These are phyloP conservation scores for Pichia nakasei DNA, from an alignment of 805 yeast genomes.

Conservation along the genomic window DNA sequence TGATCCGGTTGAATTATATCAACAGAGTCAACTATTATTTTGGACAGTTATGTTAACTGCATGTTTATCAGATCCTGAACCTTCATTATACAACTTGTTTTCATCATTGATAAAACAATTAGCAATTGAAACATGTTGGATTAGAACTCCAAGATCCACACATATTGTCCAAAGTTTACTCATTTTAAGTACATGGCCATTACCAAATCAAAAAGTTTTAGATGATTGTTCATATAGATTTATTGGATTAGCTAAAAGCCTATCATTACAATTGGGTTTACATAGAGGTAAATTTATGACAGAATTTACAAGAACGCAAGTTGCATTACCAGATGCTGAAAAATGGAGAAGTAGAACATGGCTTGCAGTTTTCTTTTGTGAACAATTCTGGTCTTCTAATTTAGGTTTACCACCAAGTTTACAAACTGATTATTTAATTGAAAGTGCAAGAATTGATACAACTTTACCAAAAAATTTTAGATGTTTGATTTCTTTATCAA, in stretches of 20 bases:
- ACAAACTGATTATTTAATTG: conserved; percentile 74
- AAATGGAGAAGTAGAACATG: conserved; percentile 92
- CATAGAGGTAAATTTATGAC: conserved; percentile 88
- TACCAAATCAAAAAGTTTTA: conserved; percentile 84
- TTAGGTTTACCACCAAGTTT: conserved; percentile 83
- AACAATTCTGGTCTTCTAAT: conserved; percentile 84
- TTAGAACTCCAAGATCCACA: conserved; percentile 85
- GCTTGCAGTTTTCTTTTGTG: conserved; percentile 81
- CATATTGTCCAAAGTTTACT: conserved; percentile 87
- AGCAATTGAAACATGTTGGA: conserved; percentile 90
- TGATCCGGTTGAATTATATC: conserved; percentile 66
- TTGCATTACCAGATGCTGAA: conserved; percentile 80
- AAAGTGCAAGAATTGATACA: conserved; percentile 63
- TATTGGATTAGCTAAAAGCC: conserved; percentile 75
- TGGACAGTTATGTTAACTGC: conserved; percentile 91
- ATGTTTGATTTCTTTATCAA: conserved; percentile 62
- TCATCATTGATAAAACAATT: conserved; percentile 74
- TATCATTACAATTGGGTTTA: conserved; percentile 79
- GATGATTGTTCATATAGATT: conserved; percentile 90
- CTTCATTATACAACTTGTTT: conserved; percentile 64
- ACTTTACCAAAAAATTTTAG: conserved; percentile 62
- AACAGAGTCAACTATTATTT: conserved; percentile 75
- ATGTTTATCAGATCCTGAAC: conserved; percentile 78
- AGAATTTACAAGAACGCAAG: conserved; percentile 87
- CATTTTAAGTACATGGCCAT: conserved; percentile 83